Evolutionary conservation across 495 filamentous ascomycete species (phyloP), one percentile per base, ranked within the genome.

Genomic region (Sporormia fimetaria): DNA sequence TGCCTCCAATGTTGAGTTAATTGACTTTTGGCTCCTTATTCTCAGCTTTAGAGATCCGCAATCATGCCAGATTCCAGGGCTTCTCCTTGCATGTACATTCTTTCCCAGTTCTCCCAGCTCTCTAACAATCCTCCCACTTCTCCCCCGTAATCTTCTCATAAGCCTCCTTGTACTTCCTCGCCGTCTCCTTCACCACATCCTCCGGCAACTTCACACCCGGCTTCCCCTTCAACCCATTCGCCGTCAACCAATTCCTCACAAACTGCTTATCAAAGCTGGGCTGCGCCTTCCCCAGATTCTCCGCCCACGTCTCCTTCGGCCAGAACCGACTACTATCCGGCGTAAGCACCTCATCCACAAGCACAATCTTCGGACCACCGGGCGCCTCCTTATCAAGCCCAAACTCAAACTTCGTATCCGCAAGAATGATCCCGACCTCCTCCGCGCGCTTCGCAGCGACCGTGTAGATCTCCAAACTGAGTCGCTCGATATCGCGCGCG

Each of bases 301-400:
- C 60, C 51, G 73, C 70, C 51, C 94, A 94, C 6, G 65, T 65
- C 17, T 74, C 77, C 47, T 70, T 73, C 3, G 75, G 77, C 90
- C 90, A 98, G 70, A 95, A 94, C 7, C 90, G 76, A 9, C 80
- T 86, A 29, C 46, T 57, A 39, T 66, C 64, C 4, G 64, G 80
- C 6, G 88, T 96, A 28, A 96, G 66, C 11, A 94, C 87, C 61
- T 98, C 90, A 57, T 98, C 90, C 4, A 90, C 75, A 12, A 95
- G 66, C 12, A 93, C 78, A 4, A 98, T 70, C 52, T 83, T 77
- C 42, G 82, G 70, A 0, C 75, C 78, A 33, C 33, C 46, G 6
- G 33, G 18, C 17, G 37, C 57, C 44, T 71, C 73, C 51, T 75
- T 67, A 52, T 94, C 85, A 14, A 92, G 64, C 8, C 67, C 81